Evolutionary conservation across 176 grass and related monocot genomes (phyloP).

Genomic region (Lolium rigidum): DNA sequence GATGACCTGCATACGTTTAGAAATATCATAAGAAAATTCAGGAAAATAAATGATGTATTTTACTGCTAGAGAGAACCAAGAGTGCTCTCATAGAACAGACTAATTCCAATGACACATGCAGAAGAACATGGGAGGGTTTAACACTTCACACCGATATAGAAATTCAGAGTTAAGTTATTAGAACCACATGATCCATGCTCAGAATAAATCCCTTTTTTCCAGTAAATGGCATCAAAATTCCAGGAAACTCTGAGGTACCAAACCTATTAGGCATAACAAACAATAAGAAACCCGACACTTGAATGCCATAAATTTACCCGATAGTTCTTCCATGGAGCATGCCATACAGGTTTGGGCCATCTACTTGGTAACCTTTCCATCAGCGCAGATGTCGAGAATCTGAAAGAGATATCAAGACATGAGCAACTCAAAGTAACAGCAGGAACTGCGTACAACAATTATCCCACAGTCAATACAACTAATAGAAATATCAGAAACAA

Average conservation of each 20-base stretch:
- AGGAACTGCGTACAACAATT: neutral
- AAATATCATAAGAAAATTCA: neutral
- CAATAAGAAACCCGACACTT: neutral
- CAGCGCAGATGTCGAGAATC: slow-evolving; percentile 77
- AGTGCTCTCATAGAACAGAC: neutral
- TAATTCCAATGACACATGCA: neutral
- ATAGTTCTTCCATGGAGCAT: slow-evolving; percentile 93
- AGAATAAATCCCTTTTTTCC: neutral
- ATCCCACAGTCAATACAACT: neutral
- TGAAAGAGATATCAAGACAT: slow-evolving; percentile 43
- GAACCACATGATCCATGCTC: neutral
- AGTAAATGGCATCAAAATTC: neutral
- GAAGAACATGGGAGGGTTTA: neutral
- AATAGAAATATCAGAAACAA: neutral
- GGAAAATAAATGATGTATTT: neutral
- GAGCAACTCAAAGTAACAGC: neutral
- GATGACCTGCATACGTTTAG: slow-evolving; percentile 69
- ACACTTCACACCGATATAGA: neutral
- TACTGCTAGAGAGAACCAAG: neutral
- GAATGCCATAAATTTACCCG: slow-evolving; percentile 46
- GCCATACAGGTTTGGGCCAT: slow-evolving; percentile 90
- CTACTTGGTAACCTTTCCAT: slow-evolving; percentile 95
- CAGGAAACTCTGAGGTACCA: neutral
- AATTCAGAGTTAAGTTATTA: neutral
- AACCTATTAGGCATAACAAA: slow-evolving; percentile 8